These are phyloP conservation scores for Lathyrus tuberosus DNA, from an alignment of 306 rosid species.

Conservation along the genomic window DNA sequence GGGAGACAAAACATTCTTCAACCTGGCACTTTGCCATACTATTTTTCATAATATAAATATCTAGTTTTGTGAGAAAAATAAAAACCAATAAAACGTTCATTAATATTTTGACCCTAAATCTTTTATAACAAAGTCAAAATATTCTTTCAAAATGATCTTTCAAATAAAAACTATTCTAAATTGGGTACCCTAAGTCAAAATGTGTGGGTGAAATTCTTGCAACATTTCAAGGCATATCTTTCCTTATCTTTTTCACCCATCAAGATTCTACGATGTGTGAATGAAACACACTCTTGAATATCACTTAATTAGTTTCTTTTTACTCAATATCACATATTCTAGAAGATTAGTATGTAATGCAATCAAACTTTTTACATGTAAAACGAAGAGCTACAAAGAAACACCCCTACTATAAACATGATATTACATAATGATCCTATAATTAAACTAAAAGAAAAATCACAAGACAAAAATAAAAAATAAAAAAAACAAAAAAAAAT, in stretches of 20 bases:
- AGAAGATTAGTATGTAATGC: neutral
- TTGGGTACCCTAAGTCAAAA: neutral
- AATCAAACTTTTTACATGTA: slow-evolving; percentile 4
- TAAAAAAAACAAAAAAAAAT: slow-evolving; percentile 4
- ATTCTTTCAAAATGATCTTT: neutral
- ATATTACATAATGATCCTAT: slow-evolving; percentile 7
- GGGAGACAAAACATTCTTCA: too few relatives aligned
- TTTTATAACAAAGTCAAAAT: neutral
- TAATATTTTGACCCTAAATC: too few relatives aligned
- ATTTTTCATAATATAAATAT: too few relatives aligned
- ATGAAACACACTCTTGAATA: neutral
- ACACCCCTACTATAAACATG: slow-evolving; percentile 22
- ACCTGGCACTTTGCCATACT: too few relatives aligned
- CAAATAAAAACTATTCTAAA: neutral
- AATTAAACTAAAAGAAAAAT: slow-evolving; percentile 18
- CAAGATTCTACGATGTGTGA: neutral
- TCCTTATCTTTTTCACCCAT: neutral
- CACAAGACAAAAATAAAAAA: neutral
- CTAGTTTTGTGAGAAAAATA: too few relatives aligned
- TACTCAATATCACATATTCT: neutral
- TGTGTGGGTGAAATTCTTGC: neutral
- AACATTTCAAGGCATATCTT: neutral
- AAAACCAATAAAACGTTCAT: too few relatives aligned
- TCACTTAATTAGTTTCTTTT: neutral
- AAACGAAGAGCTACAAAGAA: slow-evolving; percentile 25